Conservation (phyloP, 768 basidiomycete genomes). For the Tulasnella sp. region DNA sequence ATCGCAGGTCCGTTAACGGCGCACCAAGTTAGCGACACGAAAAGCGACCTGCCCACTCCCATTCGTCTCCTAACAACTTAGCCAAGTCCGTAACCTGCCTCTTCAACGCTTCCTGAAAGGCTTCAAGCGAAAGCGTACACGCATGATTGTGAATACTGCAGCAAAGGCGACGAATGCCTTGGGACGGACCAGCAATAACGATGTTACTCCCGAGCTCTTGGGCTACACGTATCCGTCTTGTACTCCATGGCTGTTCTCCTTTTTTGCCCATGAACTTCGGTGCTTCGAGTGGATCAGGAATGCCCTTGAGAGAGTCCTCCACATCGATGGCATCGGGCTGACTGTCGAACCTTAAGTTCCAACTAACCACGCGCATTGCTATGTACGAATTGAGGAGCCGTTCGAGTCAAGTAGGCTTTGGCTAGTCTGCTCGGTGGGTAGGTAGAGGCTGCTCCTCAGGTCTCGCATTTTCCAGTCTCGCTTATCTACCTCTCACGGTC, state of each 20-base stretch:
- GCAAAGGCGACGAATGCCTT: background rate
- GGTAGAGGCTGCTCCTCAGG: too few species aligned
- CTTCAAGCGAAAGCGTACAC: background rate
- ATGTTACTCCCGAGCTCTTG: conserved; percentile 32
- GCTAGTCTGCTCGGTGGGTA: background rate
- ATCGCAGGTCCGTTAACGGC: background rate
- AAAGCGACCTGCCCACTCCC: conserved; percentile 46
- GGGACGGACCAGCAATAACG: background rate
- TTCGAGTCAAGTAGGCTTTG: background rate
- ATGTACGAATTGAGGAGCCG: background rate
- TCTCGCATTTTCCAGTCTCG: too few species aligned
- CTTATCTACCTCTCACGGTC: too few species aligned
- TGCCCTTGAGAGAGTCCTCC: conserved; percentile 43
- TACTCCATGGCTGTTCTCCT: conserved; percentile 54
- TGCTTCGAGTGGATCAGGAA: conserved; percentile 42
- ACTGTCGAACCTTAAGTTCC: conserved; percentile 53
- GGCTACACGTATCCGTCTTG: conserved; percentile 47
- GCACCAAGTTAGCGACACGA: background rate
- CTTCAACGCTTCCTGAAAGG: conserved; percentile 43
- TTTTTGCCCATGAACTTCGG: conserved; percentile 35
- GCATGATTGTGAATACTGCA: background rate
- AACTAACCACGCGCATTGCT: conserved; percentile 23
- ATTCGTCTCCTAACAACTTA: conserved; percentile 51
- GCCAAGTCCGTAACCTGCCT: conserved; percentile 55
- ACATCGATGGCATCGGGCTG: conserved; percentile 50